phyloP scores from a whole-genome alignment of 2,329 filamentous ascomycete genomes.

The Bipolaris gigantea region DNA sequence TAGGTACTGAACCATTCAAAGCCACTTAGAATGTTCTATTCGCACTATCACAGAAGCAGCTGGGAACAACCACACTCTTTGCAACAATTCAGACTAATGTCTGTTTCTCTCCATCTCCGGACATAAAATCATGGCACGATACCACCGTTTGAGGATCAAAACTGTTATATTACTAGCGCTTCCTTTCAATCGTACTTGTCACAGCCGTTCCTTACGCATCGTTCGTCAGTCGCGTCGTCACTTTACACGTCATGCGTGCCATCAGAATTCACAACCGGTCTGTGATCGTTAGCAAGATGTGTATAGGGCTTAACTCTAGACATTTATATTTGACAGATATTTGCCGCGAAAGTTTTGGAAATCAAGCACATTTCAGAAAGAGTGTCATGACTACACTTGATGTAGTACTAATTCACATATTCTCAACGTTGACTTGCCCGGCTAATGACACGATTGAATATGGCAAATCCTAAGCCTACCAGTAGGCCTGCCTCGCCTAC shows the following conservation, averaged over 20 bases:
- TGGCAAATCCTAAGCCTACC: neutral
- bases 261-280: constrained; percentile 6
- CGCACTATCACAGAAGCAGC: neutral
- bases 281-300: neutral
- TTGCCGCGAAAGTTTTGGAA: neutral
- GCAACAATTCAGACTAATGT: neutral
- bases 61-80: neutral
- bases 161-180: neutral
- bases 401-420: neutral
- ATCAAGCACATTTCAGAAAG: neutral
- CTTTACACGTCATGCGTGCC: constrained; percentile 13
- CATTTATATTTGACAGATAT: neutral
- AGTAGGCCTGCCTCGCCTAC: neutral
- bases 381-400: neutral
- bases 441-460: neutral
- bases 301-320: neutral
- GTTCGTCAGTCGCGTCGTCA: constrained; percentile 8
- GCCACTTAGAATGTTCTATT: neutral
- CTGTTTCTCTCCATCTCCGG: neutral
- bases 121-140: neutral
- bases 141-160: neutral
- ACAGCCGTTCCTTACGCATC: constrained; percentile 3
- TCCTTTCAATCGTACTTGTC: constrained; percentile 4
- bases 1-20: neutral
- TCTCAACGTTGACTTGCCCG: neutral